A percentile compares a stretch with the other conserved stretches of the same genome.
Conservation (phyloP, 306 rosid genomes). For the Prunus davidiana region DNA sequence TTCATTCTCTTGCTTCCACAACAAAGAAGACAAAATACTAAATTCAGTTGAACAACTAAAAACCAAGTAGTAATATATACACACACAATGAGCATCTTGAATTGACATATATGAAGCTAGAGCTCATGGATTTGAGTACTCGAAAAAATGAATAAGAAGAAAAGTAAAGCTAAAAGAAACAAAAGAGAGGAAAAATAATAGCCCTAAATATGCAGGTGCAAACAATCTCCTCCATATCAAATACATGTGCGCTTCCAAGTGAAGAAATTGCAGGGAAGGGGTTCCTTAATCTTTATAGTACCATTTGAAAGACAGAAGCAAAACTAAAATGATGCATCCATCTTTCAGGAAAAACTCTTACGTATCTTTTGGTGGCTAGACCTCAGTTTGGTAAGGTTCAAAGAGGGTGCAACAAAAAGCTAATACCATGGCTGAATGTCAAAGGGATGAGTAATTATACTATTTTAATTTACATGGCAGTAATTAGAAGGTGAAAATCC, state of each 20-base stretch:
- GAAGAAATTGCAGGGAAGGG: neutral
- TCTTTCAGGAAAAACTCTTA: too few relatives aligned
- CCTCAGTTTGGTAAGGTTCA: neutral
- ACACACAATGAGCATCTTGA: neutral
- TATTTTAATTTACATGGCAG: neutral
- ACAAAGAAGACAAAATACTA: constrained; percentile 38
- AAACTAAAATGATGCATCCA: neutral
- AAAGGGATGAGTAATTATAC: neutral
- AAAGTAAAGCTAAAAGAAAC: neutral
- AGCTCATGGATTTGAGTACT: neutral
- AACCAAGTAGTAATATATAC: neutral
- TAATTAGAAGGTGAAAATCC: neutral
- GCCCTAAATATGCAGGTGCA: neutral
- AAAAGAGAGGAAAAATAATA: neutral
- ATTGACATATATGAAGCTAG: neutral
- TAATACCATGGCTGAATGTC: neutral
- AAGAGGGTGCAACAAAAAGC: neutral
- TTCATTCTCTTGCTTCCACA: constrained; percentile 91
- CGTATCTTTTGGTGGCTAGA: neutral
- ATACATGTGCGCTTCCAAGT: neutral
- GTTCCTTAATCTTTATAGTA: neutral
- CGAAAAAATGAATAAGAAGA: neutral
- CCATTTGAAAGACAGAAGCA: neutral
- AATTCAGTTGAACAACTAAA: constrained; percentile 15
- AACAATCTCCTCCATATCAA: neutral